Base-by-base conservation (phyloP, 345 rosid genomes). In the Eucalyptus dawsonii region DNA sequence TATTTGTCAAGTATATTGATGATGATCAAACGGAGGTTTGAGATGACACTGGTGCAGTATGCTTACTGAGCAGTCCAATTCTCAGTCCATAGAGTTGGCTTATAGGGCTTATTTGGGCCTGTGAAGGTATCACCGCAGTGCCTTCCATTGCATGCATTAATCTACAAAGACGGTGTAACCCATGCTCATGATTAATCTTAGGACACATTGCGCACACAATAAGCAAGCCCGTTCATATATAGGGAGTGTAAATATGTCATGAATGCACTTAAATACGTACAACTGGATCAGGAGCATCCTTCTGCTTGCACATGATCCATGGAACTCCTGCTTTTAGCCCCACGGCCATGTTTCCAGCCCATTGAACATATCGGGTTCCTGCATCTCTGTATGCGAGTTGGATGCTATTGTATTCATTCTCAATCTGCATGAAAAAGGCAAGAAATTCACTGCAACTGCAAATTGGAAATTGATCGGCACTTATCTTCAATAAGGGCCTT, bases 11-110 rank as follows among this genome's bases (percentile, higher is more conserved):
- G 83, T 86, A 24, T 29, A 50, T 86, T 50, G 58, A 50, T 9
- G 42, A 86, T n/a, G 15, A 27, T 50, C 27, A 50, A 86, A 50
- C 22, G 53, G 9, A 47, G 60, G 60, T 47, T 29, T 15, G 87
- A 50, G 83, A 72, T 34, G 83, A 72, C 45, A 72, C 14, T 21
- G 83, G 45, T 37, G 42, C 27, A 67, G 58, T 60, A 58, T 51
- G 90, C 98, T 93, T 87, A 97, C 98, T 97, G 98, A 62, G 99
- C 95, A 87, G 99, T 98, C 99, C 99, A 98, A 88, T 98, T 98
- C 93, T 97, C 99, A 8, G 99, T 98, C 99, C 99, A 98, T 29
- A 98, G 49, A 69, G 93, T 72, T 31, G 99, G 99, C 89, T 98
- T 98, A 92, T 95, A 22, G 4, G 95, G 95, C 80, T 24, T 93